These are phyloP conservation scores for Lepidium sativum DNA, from an alignment of 345 rosid species.

Conservation along the genomic window DNA sequence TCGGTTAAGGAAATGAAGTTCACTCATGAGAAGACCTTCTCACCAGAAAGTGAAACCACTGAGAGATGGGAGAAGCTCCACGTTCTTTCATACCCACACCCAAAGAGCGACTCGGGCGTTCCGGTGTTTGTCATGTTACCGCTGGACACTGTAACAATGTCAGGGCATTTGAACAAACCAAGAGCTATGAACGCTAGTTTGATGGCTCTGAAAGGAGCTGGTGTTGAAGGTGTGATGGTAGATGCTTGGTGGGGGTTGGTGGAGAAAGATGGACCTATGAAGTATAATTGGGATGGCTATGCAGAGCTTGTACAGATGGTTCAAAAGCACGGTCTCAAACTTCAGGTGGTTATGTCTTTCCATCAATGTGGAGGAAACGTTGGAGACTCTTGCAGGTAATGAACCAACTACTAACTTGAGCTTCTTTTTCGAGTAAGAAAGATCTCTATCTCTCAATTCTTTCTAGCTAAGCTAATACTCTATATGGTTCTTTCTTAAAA, in stretches of 20 bases:
- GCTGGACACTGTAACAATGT: constrained; percentile 60
- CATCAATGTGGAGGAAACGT: constrained; percentile 99
- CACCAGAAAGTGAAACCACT: constrained; percentile 19
- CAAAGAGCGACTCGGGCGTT: constrained; percentile 37
- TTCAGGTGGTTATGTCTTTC: constrained; percentile 93
- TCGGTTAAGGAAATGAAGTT: constrained; percentile 35
- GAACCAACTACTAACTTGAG: constrained; percentile 13
- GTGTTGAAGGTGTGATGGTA: constrained; percentile 95
- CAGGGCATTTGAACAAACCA: constrained; percentile 71
- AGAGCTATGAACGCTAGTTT: constrained; percentile 83
- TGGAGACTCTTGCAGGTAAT: constrained; percentile 97
- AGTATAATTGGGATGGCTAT: constrained; percentile 95
- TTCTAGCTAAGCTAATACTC: constrained; percentile 11
- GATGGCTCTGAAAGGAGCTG: constrained; percentile 92
- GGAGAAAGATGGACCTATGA: constrained; percentile 90
- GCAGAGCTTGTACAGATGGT: constrained; percentile 86
- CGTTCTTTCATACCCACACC: constrained; percentile 35
- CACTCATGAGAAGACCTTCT: constrained; percentile 29
- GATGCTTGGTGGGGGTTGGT: constrained; percentile 99
- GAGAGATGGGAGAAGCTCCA: constrained; percentile 49
- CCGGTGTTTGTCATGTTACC: constrained; percentile 96
- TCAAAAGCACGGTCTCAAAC: constrained; percentile 71
- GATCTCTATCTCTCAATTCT: not conserved
- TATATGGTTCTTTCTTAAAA: constrained; percentile 4
- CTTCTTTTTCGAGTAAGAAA: not conserved